A percentile compares a stretch with the other conserved stretches of the same genome.
Evolutionary conservation across 768 basidiomycete species (phyloP).

Genomic region (Podaxis pistillaris): DNA sequence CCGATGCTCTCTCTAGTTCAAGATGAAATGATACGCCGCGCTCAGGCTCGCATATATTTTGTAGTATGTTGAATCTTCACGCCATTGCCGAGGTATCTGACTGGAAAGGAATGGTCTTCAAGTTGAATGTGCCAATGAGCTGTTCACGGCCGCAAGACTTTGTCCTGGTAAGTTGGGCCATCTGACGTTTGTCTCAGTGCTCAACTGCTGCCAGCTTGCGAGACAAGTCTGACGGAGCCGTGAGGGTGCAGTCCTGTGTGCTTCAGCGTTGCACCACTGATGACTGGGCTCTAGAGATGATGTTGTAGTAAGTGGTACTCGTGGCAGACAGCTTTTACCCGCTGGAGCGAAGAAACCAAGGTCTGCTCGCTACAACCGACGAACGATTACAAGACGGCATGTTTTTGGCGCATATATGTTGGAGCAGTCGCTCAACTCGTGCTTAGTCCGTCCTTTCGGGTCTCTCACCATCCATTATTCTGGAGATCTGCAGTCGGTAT

Average conservation of each 20-base stretch:
- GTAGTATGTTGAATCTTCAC: constrained; percentile 43
- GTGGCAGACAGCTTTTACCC: background rate
- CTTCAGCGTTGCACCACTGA: background rate
- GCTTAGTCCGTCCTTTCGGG: constrained; percentile 82
- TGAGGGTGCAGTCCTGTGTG: constrained; percentile 29
- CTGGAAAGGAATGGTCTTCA: background rate
- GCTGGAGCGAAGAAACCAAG: constrained; percentile 30
- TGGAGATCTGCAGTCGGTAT: constrained; percentile 82
- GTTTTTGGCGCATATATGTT: constrained; percentile 35
- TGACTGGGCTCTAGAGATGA: constrained; percentile 45
- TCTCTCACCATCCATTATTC: constrained; percentile 66
- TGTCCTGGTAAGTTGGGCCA: constrained; percentile 61
- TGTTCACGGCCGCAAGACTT: constrained; percentile 73
- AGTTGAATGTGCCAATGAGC: constrained; percentile 85
- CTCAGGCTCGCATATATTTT: constrained; percentile 85
- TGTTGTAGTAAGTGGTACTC: constrained; percentile 48
- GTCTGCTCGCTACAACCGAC: constrained; percentile 82
- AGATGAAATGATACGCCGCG: constrained; percentile 3
- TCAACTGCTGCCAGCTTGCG: constrained; percentile 55
- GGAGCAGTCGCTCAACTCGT: constrained; percentile 13
- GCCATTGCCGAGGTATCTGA: background rate
- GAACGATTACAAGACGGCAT: constrained; percentile 88
- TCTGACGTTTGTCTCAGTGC: background rate
- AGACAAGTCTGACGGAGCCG: constrained; percentile 79
- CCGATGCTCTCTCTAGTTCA: background rate